Evolutionary conservation across 169 alveolate species (phyloP).

Genomic region (Cryptosporidium bovis): DNA sequence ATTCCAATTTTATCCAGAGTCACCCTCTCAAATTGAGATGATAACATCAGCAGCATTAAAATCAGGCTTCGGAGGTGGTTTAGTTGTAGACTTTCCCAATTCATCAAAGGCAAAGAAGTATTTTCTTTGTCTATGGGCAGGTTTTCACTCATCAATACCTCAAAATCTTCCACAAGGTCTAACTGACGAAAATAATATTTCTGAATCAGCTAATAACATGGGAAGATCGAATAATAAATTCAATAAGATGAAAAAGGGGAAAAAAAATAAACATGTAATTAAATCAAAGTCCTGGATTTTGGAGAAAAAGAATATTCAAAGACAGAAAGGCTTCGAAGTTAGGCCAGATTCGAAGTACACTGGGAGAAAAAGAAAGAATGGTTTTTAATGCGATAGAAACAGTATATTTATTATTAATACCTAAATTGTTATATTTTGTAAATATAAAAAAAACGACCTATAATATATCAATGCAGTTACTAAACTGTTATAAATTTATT

Average conservation of each 20-base stretch:
- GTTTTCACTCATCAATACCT: slow-evolving; percentile 80
- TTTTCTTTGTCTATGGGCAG: slow-evolving; percentile 93
- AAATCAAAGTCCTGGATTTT: slow-evolving; percentile 90
- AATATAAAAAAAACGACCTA: not conserved
- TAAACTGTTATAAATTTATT: not conserved
- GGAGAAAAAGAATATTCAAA: slow-evolving; percentile 92
- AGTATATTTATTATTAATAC: not conserved
- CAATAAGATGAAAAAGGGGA: slow-evolving; percentile 33
- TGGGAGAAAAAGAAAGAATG: slow-evolving; percentile 91
- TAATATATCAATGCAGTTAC: not conserved
- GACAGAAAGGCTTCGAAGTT: slow-evolving; percentile 90
- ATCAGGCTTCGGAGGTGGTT: slow-evolving; percentile 95
- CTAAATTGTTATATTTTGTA: not conserved
- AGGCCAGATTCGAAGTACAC: slow-evolving; percentile 95
- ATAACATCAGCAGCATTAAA: slow-evolving; percentile 93
- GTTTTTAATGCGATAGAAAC: slow-evolving; percentile 76
- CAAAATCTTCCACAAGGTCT: slow-evolving; percentile 78
- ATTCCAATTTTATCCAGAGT: slow-evolving; percentile 96
- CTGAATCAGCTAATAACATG: slow-evolving; percentile 39
- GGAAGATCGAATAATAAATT: slow-evolving; percentile 30
- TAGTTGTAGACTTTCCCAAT: slow-evolving; percentile 96
- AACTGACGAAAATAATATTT: slow-evolving; percentile 69
- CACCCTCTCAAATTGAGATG: slow-evolving; percentile 93
- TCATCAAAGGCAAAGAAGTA: slow-evolving; percentile 96
- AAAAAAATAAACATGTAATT: slow-evolving; percentile 70